Conservation (phyloP, 2,329 filamentous ascomycete species). For the Mycosphaerella arachidis region DNA sequence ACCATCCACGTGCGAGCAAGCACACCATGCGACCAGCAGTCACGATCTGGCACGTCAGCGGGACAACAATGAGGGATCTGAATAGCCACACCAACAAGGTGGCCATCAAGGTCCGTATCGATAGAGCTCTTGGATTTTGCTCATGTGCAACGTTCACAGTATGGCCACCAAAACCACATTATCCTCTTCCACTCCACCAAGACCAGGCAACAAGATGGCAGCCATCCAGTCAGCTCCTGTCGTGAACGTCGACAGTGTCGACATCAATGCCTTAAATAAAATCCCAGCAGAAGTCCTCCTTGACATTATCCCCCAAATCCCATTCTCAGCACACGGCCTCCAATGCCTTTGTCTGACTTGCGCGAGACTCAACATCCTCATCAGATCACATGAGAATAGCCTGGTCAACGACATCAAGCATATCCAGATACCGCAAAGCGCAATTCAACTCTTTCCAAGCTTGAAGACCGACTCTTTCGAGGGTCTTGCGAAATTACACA, state of each 20-base stretch:
- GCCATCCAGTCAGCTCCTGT: neutral
- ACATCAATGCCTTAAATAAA: conserved; percentile 2
- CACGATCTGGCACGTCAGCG: neutral
- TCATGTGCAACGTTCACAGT: neutral
- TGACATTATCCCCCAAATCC: conserved; percentile 30
- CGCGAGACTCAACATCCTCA: conserved; percentile 24
- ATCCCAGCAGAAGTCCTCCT: conserved; percentile 30
- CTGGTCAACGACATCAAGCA: conserved; percentile 26
- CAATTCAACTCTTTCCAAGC: conserved; percentile 24
- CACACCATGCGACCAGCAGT: neutral
- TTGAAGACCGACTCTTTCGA: conserved; percentile 20
- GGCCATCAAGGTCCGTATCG: neutral
- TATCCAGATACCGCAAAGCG: conserved; percentile 6
- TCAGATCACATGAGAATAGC: conserved; percentile 28
- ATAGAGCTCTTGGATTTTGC: neutral
- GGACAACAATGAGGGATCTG: neutral
- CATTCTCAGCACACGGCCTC: conserved; percentile 25
- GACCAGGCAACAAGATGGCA: conserved; percentile 4
- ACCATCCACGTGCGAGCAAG: neutral
- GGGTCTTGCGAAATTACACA: conserved; percentile 19
- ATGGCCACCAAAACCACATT: neutral
- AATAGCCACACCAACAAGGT: neutral
- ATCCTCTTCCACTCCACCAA: neutral
- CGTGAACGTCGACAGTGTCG: neutral
- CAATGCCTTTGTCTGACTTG: conserved; percentile 25